Conservation (phyloP, 495 filamentous ascomycete species). For the Neurospora terricola region DNA sequence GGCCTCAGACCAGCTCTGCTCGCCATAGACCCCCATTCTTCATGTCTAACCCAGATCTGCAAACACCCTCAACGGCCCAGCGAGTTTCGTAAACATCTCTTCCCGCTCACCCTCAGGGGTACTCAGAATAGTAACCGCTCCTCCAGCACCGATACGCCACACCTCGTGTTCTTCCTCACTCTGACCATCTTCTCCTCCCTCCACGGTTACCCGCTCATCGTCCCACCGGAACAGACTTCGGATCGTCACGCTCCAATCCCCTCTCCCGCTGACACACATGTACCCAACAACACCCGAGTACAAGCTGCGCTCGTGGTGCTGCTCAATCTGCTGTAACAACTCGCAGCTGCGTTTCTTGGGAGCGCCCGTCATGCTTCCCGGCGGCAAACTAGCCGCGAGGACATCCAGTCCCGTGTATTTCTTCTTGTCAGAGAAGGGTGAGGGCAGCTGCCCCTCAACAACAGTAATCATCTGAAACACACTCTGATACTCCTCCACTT, state of each 20-base stretch:
- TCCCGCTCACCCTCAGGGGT: constrained; percentile 71
- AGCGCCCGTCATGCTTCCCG: constrained; percentile 91
- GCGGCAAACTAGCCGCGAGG: constrained; percentile 67
- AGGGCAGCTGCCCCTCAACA: constrained; percentile 57
- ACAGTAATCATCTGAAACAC: constrained; percentile 88
- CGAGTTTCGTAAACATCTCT: constrained; percentile 81
- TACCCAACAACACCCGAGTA: constrained; percentile 89
- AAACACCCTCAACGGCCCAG: constrained; percentile 52
- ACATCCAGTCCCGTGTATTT: constrained; percentile 58
- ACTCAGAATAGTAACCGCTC: constrained; percentile 76
- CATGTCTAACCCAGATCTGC: constrained; percentile 10
- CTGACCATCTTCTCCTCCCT: constrained; percentile 1
- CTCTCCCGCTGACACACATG: constrained; percentile 72
- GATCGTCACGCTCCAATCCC: constrained; percentile 84
- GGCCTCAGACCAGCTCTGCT: constrained; percentile 8
- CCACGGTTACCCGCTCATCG: constrained; percentile 31
- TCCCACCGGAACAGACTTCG: constrained; percentile 64
- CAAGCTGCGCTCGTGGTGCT: constrained; percentile 54
- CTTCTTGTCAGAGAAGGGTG: constrained; percentile 7
- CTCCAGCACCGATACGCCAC: constrained; percentile 83
- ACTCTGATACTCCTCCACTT: constrained; percentile 80
- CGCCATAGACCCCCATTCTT: background rate
- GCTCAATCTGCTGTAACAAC: constrained; percentile 61
- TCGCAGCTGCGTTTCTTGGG: constrained; percentile 86
- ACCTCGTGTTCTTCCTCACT: constrained; percentile 29